Evolutionary conservation across 106 monocot species (phyloP).

Genomic region (Phalaenopsis aphrodite): DNA sequence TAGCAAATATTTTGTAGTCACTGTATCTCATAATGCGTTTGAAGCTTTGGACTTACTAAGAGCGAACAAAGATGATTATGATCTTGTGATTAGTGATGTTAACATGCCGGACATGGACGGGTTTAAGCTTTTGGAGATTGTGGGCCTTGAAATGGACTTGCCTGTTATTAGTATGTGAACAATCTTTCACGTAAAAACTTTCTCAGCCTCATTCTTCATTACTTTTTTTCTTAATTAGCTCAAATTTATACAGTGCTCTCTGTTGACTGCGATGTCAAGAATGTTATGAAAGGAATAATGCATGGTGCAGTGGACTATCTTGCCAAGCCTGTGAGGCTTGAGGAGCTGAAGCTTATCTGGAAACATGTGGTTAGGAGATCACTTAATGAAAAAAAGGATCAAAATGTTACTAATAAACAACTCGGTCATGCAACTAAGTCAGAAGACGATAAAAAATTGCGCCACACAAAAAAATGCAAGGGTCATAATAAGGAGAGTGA

Average conservation of each 20-base stretch:
- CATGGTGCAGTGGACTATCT: constrained; percentile 30
- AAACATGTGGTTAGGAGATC: constrained; percentile 22
- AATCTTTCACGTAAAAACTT: neutral
- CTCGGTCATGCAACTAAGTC: neutral
- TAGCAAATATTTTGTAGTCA: constrained; percentile 18
- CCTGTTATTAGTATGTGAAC: constrained; percentile 32
- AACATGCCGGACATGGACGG: constrained; percentile 41
- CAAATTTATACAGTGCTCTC: constrained; percentile 26
- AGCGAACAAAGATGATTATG: constrained; percentile 22
- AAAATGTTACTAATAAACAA: neutral
- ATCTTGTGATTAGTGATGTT: constrained; percentile 32
- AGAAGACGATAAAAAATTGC: neutral
- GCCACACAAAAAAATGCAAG: neutral
- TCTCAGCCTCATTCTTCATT: neutral
- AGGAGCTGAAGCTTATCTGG: constrained; percentile 35
- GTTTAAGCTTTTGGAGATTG: constrained; percentile 22
- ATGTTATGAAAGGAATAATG: constrained; percentile 30
- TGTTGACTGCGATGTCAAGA: constrained; percentile 8
- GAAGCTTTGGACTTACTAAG: constrained; percentile 21
- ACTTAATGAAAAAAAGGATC: neutral
- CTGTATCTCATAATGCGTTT: constrained; percentile 9
- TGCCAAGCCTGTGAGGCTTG: constrained; percentile 24
- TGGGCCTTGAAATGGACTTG: constrained; percentile 25
- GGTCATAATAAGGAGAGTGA: neutral
- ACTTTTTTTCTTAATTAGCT: neutral